Evolutionary conservation across 768 basidiomycete genomes (phyloP).

Genomic region (Pleurotus tuoliensis): DNA sequence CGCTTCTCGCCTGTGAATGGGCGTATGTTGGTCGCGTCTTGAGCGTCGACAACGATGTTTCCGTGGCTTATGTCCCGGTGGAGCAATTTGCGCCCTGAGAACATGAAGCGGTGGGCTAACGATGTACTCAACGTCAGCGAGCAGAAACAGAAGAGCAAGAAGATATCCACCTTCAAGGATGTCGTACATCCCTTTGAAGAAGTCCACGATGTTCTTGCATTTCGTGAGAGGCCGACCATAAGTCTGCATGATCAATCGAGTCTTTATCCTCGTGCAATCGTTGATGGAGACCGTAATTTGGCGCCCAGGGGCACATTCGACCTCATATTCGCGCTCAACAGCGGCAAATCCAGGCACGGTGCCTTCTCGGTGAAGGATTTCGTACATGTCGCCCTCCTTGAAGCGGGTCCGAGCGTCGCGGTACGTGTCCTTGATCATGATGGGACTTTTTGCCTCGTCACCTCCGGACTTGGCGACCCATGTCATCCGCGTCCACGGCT

Average conservation of each 20-base stretch:
- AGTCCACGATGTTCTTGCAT: background rate
- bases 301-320: too few relatives aligned
- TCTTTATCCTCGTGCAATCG: background rate
- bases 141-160: background rate
- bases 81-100: background rate
- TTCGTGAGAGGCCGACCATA: background rate
- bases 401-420: background rate
- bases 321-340: too few relatives aligned
- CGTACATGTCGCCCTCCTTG: conserved; percentile 4
- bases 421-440: conserved; percentile 7
- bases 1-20: background rate
- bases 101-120: background rate
- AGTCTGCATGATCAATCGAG: background rate
- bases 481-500: conserved; percentile 4
- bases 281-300: background rate
- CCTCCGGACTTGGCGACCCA: too few relatives aligned
- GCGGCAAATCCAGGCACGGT: background rate
- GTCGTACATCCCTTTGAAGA: conserved; percentile 5
- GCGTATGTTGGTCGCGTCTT: too few relatives aligned
- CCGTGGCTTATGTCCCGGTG: background rate
- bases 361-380: background rate
- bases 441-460: background rate
- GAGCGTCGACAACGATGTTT: background rate
- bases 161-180: background rate
- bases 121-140: too few relatives aligned